Percentiles rank a stretch among this genome's conserved stretches.
Evolutionary conservation across 2,329 filamentous ascomycete species (phyloP).

Genomic region (Bertia moriformis): DNA sequence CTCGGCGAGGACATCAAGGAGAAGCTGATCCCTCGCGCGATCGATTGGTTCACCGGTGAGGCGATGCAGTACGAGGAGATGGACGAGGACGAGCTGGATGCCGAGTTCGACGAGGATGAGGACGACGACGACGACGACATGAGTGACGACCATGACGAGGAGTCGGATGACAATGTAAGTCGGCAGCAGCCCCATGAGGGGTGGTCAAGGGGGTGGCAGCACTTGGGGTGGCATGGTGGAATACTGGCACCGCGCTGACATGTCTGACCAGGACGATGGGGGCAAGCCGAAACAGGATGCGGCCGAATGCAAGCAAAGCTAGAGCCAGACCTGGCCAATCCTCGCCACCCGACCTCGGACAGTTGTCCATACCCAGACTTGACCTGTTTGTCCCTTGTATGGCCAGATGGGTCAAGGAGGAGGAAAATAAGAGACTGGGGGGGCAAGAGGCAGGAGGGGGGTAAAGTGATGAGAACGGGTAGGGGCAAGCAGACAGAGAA

Average conservation of each 20-base stretch:
- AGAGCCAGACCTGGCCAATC: constrained; percentile 11
- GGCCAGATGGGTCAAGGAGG: too few relatives aligned
- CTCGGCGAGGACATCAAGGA: constrained; percentile 99
- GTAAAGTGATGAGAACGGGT: too few relatives aligned
- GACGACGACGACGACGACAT: constrained; percentile 84
- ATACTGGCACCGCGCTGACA: too few relatives aligned
- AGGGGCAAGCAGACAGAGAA: too few relatives aligned
- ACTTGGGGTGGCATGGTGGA: constrained; percentile 35
- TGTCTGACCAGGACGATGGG: constrained; percentile 53
- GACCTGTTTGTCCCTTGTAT: too few relatives aligned
- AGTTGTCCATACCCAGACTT: background rate
- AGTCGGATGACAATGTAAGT: constrained; percentile 64
- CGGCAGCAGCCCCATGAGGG: too few relatives aligned
- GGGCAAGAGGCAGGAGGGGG: too few relatives aligned
- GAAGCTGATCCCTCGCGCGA: constrained; percentile 94
- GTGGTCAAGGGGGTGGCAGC: constrained; percentile 10
- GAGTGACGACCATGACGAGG: constrained; percentile 59
- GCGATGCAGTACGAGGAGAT: constrained; percentile 92
- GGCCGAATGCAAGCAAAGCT: constrained; percentile 93
- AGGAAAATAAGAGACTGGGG: too few relatives aligned
- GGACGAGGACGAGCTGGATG: constrained; percentile 66
- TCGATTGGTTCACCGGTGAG: constrained; percentile 99
- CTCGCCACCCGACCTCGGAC: background rate
- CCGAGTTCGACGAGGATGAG: constrained; percentile 68
- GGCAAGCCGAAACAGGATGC: constrained; percentile 88